Conservation (phyloP, 192 early-diverging fungal species). For the Entomortierella chlamydospora region DNA sequence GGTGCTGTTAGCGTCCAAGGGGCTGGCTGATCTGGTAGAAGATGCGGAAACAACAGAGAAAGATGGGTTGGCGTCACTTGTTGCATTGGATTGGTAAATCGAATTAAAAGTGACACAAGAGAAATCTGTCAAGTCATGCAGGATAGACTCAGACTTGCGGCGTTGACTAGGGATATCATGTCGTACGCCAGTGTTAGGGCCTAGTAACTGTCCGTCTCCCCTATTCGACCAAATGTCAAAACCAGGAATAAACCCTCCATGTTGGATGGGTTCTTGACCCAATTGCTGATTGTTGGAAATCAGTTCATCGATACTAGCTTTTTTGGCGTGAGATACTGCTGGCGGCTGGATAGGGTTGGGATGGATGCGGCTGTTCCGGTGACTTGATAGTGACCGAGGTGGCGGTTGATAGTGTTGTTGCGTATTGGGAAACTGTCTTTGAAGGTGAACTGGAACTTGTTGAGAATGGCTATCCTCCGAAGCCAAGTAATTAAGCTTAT, state of each 20-base stretch:
- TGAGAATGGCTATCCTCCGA: neutral
- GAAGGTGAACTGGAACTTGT: neutral
- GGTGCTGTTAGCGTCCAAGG: neutral
- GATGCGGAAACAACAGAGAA: neutral
- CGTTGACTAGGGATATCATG: conserved; percentile 1
- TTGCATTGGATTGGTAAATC: neutral
- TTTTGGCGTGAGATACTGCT: conserved; percentile 3
- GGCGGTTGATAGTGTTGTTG: neutral
- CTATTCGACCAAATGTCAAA: conserved; percentile 21
- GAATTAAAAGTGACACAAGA: neutral
- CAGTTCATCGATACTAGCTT: conserved; percentile 7
- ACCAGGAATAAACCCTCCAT: conserved; percentile 26
- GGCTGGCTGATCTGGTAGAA: neutral
- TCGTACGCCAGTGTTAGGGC: too few species aligned
- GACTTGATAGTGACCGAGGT: neutral
- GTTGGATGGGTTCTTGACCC: neutral
- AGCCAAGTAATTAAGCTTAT: neutral
- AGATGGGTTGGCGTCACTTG: neutral
- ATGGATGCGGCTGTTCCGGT: conserved; percentile 29
- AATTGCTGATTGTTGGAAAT: neutral
- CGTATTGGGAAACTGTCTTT: too few species aligned
- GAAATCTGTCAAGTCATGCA: conserved; percentile 15
- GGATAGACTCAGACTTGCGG: conserved; percentile 28
- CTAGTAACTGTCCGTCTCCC: neutral
- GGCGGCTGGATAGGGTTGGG: conserved; percentile 47